These are phyloP conservation scores for Fusarium sp. DNA, from an alignment of 2,329 filamentous ascomycete genomes.

Conservation along the genomic window DNA sequence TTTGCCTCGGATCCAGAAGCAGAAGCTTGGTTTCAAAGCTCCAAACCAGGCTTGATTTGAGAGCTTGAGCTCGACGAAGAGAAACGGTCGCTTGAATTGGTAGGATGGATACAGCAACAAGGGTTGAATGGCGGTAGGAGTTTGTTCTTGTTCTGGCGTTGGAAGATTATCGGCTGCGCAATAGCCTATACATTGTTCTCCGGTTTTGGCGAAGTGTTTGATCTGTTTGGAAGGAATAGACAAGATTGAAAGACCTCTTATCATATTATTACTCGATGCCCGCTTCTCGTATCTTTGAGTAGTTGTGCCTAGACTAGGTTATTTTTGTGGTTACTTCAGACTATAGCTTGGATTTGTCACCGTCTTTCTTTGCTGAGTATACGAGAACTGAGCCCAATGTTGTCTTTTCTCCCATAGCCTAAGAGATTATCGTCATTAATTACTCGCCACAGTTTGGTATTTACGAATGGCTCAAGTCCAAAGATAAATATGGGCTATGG, in stretches of 20 bases:
- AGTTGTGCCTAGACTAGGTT: too few relatives aligned
- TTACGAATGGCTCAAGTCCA: neutral
- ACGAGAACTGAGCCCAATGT: neutral
- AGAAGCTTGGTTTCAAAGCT: slow-evolving; percentile 71
- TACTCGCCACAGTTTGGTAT: neutral
- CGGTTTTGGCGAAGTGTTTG: neutral
- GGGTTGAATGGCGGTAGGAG: neutral
- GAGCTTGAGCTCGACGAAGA: neutral
- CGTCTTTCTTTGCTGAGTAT: neutral
- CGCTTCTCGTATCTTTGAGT: neutral
- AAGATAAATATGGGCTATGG: neutral
- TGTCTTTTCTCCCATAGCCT: neutral
- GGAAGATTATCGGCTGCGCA: neutral
- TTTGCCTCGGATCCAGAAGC: slow-evolving; percentile 78
- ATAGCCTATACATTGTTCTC: neutral
- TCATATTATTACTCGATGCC: neutral
- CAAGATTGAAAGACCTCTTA: neutral
- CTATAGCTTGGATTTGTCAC: neutral
- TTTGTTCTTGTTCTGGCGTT: neutral
- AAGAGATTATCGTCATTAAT: neutral
- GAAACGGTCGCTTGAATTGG: neutral
- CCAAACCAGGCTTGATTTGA: slow-evolving; percentile 19
- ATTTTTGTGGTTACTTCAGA: neutral
- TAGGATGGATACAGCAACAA: neutral
- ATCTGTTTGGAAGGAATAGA: neutral